A percentile compares a stretch with the other conserved stretches of the same genome.
Evolutionary conservation across 1,139 yeast genomes (phyloP).

Genomic region (Torulaspora pretoriensis): DNA sequence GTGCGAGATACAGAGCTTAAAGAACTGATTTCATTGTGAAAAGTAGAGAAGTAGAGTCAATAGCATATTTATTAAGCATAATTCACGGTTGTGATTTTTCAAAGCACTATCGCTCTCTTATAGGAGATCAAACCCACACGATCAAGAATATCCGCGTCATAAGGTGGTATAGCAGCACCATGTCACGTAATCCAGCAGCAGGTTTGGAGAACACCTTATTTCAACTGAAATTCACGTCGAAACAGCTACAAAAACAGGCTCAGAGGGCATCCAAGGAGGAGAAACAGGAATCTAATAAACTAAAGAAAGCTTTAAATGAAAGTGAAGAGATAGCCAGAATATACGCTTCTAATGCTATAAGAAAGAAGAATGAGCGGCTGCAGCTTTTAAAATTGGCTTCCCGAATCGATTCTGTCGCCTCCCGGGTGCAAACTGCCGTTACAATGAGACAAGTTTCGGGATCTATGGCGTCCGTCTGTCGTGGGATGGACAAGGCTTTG

Average conservation of each 20-base stretch:
- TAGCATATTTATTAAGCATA: slow-evolving; percentile 5
- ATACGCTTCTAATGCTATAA: slow-evolving; percentile 92
- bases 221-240: slow-evolving; percentile 72
- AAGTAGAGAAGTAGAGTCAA: not conserved
- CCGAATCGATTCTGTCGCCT: slow-evolving; percentile 92
- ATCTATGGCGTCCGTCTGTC: slow-evolving; percentile 87
- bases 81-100: slow-evolving; percentile 5
- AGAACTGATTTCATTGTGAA: slow-evolving; percentile 3
- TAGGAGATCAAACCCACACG: not conserved
- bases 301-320: slow-evolving; percentile 56
- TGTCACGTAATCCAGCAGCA: slow-evolving; percentile 35
- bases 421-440: slow-evolving; percentile 94
- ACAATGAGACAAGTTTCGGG: slow-evolving; percentile 94
- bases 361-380: slow-evolving; percentile 83
- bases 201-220: slow-evolving; percentile 37
- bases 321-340: slow-evolving; percentile 90
- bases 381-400: slow-evolving; percentile 80
- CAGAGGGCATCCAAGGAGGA: slow-evolving; percentile 89
- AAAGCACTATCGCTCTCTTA: not conserved
- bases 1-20: slow-evolving; percentile 15
- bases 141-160: no score
- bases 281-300: slow-evolving; percentile 77
- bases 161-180: slow-evolving; percentile 4
- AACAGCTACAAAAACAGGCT: slow-evolving; percentile 87
- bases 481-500: slow-evolving; percentile 94